Evolutionary conservation across 192 early-diverging fungal species (phyloP).

Genomic region (Podila horticola): DNA sequence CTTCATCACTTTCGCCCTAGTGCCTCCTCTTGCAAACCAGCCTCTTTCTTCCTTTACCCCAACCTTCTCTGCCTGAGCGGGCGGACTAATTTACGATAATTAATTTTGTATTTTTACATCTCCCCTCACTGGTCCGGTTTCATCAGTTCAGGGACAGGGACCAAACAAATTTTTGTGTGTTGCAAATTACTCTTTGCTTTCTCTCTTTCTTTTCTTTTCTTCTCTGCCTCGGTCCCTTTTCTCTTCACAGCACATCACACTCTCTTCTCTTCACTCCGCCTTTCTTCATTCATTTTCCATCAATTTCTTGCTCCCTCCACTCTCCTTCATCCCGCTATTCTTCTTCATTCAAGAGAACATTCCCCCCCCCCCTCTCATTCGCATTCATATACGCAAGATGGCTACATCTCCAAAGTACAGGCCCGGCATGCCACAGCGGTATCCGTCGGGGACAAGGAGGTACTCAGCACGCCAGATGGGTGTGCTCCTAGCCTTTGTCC

Average conservation of each 20-base stretch:
- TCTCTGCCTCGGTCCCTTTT: not conserved
- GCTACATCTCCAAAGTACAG: conserved; percentile 45
- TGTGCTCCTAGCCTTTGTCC: conserved; percentile 27
- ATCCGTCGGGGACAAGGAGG: conserved; percentile 11
- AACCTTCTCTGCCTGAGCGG: too few relatives aligned
- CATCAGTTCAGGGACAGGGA: too few relatives aligned
- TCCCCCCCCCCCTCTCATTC: not conserved
- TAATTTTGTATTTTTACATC: too few relatives aligned
- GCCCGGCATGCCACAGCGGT: conserved; percentile 20
- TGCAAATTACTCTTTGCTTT: too few relatives aligned
- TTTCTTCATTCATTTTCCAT: not conserved
- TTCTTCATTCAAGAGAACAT: not conserved
- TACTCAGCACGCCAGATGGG: conserved; percentile 26
- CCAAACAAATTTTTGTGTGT: too few relatives aligned
- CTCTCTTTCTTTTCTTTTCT: not conserved
- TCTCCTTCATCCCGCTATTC: not conserved
- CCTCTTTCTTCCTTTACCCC: too few relatives aligned
- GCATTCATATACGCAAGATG: conserved; percentile 3
- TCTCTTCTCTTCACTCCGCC: not conserved
- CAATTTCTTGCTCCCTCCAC: not conserved
- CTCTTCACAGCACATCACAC: not conserved
- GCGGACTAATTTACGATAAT: too few relatives aligned
- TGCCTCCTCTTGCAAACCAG: too few relatives aligned
- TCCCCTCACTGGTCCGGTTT: too few relatives aligned
- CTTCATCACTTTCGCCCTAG: too few relatives aligned